Conservation (phyloP, 2,329 filamentous ascomycete genomes). For the Mycosphaerelloides madeirae region DNA sequence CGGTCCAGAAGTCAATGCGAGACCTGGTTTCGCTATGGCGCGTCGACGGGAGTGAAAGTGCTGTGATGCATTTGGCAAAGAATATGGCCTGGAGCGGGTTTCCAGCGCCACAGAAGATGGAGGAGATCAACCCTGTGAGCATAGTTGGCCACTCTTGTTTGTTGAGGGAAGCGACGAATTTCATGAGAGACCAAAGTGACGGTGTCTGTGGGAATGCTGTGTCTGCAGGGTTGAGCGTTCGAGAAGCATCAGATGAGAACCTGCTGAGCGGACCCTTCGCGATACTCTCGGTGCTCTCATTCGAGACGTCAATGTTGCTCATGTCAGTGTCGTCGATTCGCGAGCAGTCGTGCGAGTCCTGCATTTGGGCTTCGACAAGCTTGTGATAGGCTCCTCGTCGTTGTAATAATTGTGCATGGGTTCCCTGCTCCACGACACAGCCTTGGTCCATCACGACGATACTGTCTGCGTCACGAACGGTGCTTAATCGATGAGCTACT, state of each 20-base stretch:
- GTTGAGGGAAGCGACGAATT: constrained; percentile 74
- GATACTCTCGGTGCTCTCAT: background rate
- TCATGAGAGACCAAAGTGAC: constrained; percentile 67
- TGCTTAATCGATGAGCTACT: constrained; percentile 42
- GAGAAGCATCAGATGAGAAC: background rate
- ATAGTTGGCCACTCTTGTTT: constrained; percentile 63
- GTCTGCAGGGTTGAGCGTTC: background rate
- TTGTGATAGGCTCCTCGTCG: constrained; percentile 3
- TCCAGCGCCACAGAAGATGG: constrained; percentile 69
- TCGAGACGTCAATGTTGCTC: background rate
- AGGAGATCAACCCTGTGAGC: constrained; percentile 67
- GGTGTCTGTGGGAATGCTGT: background rate
- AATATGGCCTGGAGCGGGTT: constrained; percentile 73
- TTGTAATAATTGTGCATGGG: constrained; percentile 23
- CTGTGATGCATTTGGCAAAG: constrained; percentile 78
- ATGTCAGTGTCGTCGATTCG: too few relatives aligned
- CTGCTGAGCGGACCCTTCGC: background rate
- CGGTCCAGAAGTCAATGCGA: constrained; percentile 46
- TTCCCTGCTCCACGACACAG: constrained; percentile 38
- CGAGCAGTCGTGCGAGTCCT: background rate
- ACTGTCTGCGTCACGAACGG: constrained; percentile 38
- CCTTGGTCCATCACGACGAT: constrained; percentile 38
- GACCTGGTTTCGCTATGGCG: constrained; percentile 35
- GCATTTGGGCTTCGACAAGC: constrained; percentile 8
- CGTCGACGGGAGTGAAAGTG: constrained; percentile 55